Base-by-base conservation (phyloP, 2,329 filamentous ascomycete genomes). In the Colletotrichum acutatum region DNA sequence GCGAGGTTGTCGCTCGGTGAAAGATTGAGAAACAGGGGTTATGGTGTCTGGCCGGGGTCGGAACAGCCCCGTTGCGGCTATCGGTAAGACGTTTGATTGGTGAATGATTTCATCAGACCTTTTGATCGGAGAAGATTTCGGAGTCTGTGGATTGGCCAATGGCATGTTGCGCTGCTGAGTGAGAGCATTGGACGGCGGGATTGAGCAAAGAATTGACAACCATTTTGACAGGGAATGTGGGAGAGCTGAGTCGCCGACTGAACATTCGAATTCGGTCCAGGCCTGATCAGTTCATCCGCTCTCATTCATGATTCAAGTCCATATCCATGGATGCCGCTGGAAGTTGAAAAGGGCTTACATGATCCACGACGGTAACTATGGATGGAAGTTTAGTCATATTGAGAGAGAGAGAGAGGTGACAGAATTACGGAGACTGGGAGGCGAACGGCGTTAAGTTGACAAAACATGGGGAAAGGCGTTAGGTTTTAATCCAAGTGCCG, bases 11-110 rank as follows among this genome's bases (percentile, higher is more conserved):
- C 11, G 24, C n/a, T 57, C 46, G 63, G 49, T 49, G 65, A 71
- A 34, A 24, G 49, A 24, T 49, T 46, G 30, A 57, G 42, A 63
- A 26, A 28, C 2, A 34, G 42, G 61, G 52, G 60, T 49, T 30
- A 54, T 24, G 52, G 16, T 12, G 2, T 30, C 16, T 24, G 8
- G 14, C 52, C 16, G 42, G 7, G 14, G 30, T 49, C 26, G 63
- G 67, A 22, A 7, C 49, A 57, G n/a, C 59, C 37, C 66, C 66
- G 14, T 49, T 57, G 52, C 58, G 70, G 70, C 70, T 72, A 24
- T 72, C 66, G 70, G 70, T 61, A 26, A 7, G 24, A 14, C 5
- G 16, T 26, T n/a, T 70, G 30, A 59, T 72, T 72, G 70, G 70
- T 7, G 5, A 26, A 28, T 32, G 24, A 19, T 34, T 22, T 11